Evolutionary conservation across 1,139 yeast genomes (phyloP).

Genomic region (Lodderomyces orthopsilosis): DNA sequence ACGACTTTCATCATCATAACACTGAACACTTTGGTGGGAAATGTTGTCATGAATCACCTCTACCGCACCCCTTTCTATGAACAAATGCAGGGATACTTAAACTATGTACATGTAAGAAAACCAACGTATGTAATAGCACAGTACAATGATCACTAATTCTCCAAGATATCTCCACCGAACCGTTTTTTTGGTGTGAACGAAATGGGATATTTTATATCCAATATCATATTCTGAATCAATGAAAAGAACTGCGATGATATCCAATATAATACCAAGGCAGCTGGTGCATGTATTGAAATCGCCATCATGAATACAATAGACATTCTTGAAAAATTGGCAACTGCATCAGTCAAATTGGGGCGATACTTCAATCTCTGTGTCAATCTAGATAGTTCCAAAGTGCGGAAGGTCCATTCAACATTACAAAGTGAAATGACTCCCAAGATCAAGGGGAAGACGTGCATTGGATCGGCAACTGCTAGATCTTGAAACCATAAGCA

Average conservation of each 20-base stretch:
- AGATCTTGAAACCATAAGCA: slow-evolving; percentile 60
- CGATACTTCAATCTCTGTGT: slow-evolving; percentile 42
- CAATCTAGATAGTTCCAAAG: slow-evolving; percentile 49
- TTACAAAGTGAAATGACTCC: slow-evolving; percentile 73
- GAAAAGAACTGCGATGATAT: slow-evolving; percentile 78
- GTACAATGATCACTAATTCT: too few species aligned
- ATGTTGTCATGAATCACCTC: too few species aligned
- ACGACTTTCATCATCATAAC: too few species aligned
- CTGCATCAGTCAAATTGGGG: slow-evolving; percentile 60
- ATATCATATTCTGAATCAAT: slow-evolving; percentile 65
- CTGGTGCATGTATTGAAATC: slow-evolving; percentile 80
- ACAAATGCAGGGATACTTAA: too few species aligned
- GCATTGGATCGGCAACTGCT: slow-evolving; percentile 59
- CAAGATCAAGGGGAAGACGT: slow-evolving; percentile 63
- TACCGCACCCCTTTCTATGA: too few species aligned
- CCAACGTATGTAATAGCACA: too few species aligned
- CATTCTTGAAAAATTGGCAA: slow-evolving; percentile 65
- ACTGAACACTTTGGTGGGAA: too few species aligned
- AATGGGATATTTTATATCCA: slow-evolving; percentile 67
- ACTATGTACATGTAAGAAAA: too few species aligned
- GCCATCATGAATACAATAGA: slow-evolving; percentile 82
- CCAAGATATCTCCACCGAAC: slow-evolving; percentile 9
- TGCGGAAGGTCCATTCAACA: slow-evolving; percentile 69
- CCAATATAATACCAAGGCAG: slow-evolving; percentile 82
- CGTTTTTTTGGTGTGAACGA: slow-evolving; percentile 46